Conservation (phyloP, 139 green algal genomes). For the Coccomyxa sp. region DNA sequence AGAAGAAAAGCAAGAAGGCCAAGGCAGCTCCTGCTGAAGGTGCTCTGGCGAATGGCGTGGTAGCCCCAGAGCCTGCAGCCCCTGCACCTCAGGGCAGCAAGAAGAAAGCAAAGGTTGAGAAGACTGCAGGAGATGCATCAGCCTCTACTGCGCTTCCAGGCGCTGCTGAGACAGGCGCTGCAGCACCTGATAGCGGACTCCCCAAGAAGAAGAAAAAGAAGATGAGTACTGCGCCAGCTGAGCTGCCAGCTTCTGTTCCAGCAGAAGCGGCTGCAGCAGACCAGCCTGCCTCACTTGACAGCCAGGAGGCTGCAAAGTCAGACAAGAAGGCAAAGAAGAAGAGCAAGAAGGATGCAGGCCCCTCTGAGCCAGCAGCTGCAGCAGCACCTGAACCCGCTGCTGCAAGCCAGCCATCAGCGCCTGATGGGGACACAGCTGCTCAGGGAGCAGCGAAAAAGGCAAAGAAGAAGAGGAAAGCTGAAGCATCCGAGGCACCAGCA, state of each 20-base stretch:
- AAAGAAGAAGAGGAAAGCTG: constrained; percentile 3
- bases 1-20: too few relatives aligned
- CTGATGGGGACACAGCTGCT: neutral
- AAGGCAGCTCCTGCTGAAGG: too few relatives aligned
- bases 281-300: neutral
- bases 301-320: neutral
- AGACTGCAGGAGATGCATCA: too few relatives aligned
- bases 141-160: too few relatives aligned
- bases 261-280: constrained; percentile 6
- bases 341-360: constrained; percentile 17
- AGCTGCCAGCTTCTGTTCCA: neutral
- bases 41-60: too few relatives aligned
- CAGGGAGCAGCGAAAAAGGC: neutral
- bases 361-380: neutral
- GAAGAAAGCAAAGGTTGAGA: too few relatives aligned
- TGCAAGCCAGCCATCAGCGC: neutral
- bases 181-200: too few relatives aligned
- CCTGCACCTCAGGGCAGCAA: too few relatives aligned
- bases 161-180: too few relatives aligned
- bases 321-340: constrained; percentile 13
- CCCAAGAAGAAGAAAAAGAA: too few relatives aligned
- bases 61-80: too few relatives aligned
- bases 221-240: neutral
- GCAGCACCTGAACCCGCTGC: neutral
- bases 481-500: neutral